These are phyloP conservation scores for Paraphoma sp. DNA, from an alignment of 2,329 filamentous ascomycete species.

Conservation along the genomic window DNA sequence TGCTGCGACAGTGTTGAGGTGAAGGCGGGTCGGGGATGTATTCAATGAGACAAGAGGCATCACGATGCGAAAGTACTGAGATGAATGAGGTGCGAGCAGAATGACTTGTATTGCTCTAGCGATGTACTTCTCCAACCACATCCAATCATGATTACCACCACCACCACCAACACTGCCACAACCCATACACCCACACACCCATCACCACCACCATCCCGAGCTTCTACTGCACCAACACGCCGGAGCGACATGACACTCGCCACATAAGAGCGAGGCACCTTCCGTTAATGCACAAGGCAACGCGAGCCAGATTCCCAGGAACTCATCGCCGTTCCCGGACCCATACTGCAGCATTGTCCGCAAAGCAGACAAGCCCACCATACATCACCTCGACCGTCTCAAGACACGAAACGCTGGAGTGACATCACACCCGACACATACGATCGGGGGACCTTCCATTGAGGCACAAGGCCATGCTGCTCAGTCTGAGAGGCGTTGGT, in stretches of 20 bases:
- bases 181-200: not conserved
- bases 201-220: slow-evolving; percentile 15
- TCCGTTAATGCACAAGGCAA: slow-evolving; percentile 16
- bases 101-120: too few species aligned
- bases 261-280: slow-evolving; percentile 11
- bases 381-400: slow-evolving; percentile 3
- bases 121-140: too few species aligned
- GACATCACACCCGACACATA: slow-evolving; percentile 12
- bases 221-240: slow-evolving; percentile 21
- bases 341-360: slow-evolving; percentile 14
- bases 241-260: slow-evolving; percentile 14
- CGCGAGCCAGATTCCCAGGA: slow-evolving; percentile 15
- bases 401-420: slow-evolving; percentile 14
- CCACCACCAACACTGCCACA: not conserved
- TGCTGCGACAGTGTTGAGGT: not conserved
- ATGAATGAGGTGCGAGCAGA: too few species aligned
- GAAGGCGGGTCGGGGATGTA: not conserved
- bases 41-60: too few species aligned
- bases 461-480: slow-evolving; percentile 14
- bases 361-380: too few species aligned
- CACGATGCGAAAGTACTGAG: too few species aligned
- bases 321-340: slow-evolving; percentile 16
- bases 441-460: slow-evolving; percentile 16
- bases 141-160: too few species aligned
- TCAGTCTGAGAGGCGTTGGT: slow-evolving; percentile 9